Percentiles rank a stretch among this genome's conserved stretches.
Evolutionary conservation across 805 yeast genomes (phyloP).

Genomic region (Komagataella phaffii): DNA sequence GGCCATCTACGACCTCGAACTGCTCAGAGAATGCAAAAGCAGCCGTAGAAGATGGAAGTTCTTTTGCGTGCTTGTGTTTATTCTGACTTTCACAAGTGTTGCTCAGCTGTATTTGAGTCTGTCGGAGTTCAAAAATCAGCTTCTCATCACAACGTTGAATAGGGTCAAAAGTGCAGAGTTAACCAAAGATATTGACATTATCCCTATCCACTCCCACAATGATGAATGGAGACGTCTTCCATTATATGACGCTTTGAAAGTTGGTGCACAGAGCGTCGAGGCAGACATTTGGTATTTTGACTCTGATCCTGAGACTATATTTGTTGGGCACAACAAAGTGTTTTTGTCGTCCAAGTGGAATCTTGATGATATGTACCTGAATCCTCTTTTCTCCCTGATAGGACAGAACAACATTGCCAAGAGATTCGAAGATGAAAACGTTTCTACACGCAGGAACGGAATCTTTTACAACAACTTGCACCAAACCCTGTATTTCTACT

Average conservation of each 20-base stretch:
- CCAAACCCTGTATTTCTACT: constrained; percentile 39
- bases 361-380: constrained; percentile 34
- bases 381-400: constrained; percentile 34
- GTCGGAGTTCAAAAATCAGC: neutral
- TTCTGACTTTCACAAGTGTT: neutral
- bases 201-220: constrained; percentile 50
- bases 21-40: neutral
- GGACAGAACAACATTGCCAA: constrained; percentile 26
- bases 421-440: neutral
- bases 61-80: neutral
- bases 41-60: neutral
- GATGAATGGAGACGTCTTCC: constrained; percentile 55
- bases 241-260: constrained; percentile 36
- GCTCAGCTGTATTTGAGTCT: neutral
- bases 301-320: constrained; percentile 18
- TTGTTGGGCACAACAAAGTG: constrained; percentile 47
- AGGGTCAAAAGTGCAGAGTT: neutral
- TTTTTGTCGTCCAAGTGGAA: constrained; percentile 29
- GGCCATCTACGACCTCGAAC: neutral
- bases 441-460: constrained; percentile 14
- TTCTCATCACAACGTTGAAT: neutral
- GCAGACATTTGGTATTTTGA: constrained; percentile 49
- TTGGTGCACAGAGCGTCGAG: constrained; percentile 46
- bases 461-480: constrained; percentile 29
- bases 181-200: constrained; percentile 13